Evolutionary conservation across 2,329 filamentous ascomycete species (phyloP).

Genomic region (Hortaea sp.): DNA sequence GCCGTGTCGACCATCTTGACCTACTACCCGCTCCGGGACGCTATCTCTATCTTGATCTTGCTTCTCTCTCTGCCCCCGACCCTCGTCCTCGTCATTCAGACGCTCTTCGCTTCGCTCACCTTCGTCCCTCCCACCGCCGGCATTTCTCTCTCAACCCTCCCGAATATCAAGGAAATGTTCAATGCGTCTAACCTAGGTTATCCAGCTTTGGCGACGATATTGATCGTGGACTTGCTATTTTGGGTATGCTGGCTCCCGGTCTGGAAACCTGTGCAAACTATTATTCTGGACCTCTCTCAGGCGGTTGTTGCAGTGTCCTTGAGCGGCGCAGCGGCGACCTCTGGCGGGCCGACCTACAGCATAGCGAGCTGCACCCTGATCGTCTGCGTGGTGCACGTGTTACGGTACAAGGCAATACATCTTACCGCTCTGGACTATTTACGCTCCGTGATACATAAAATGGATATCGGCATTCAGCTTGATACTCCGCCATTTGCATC

Average conservation of each 20-base stretch:
- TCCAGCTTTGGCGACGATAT: conserved; percentile 73
- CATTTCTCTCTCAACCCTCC: conserved; percentile 51
- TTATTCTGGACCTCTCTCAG: conserved; percentile 82
- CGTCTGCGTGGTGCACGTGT: conserved; percentile 44
- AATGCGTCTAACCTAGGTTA: conserved; percentile 70
- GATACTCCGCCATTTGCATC: conserved; percentile 21
- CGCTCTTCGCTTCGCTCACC: conserved; percentile 83
- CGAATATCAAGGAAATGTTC: conserved; percentile 84
- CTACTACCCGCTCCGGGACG: conserved; percentile 85
- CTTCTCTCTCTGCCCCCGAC: conserved; percentile 85
- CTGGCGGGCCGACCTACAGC: conserved; percentile 59
- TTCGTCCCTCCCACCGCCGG: conserved; percentile 74
- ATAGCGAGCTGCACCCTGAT: conserved; percentile 62
- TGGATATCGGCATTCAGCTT: conserved; percentile 22
- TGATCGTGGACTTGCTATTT: conserved; percentile 77
- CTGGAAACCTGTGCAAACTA: conserved; percentile 77
- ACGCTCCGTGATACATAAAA: conserved; percentile 26
- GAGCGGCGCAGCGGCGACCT: conserved; percentile 65
- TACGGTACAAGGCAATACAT: conserved; percentile 42
- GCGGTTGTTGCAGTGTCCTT: conserved; percentile 87
- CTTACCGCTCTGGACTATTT: conserved; percentile 28
- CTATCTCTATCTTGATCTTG: conserved; percentile 91
- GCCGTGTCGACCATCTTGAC: conserved; percentile 77
- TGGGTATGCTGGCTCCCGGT: conserved; percentile 71
- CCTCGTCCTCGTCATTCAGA: conserved; percentile 78